Evolutionary conservation across 495 filamentous ascomycete species (phyloP).

Genomic region (Tuber melanosporum): DNA sequence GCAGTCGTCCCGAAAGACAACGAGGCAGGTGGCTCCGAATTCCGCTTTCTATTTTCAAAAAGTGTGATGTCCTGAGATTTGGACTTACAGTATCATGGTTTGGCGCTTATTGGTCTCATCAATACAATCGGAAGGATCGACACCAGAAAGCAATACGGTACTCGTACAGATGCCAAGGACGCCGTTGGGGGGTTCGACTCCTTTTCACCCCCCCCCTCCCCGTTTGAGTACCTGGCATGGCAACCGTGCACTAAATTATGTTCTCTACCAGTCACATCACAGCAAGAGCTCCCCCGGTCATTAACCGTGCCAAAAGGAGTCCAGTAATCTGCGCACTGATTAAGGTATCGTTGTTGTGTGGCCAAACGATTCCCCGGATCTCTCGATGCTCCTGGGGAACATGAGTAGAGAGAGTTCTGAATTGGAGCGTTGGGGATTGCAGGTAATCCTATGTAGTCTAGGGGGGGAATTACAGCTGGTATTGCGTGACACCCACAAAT

Average conservation of each 20-base stretch:
- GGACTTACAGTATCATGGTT: neutral
- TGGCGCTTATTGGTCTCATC: neutral
- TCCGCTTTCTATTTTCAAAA: neutral
- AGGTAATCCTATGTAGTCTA: neutral
- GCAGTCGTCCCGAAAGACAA: neutral
- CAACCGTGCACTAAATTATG: neutral
- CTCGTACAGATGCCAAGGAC: neutral
- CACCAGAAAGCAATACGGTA: neutral
- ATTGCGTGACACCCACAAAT: neutral
- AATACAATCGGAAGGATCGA: too few species aligned
- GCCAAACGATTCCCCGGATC: neutral
- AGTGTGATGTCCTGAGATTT: neutral
- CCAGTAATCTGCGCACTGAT: neutral
- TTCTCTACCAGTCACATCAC: neutral
- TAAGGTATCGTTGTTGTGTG: neutral
- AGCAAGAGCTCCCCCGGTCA: neutral
- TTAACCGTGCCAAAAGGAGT: neutral
- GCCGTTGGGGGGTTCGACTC: neutral
- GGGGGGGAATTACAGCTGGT: neutral
- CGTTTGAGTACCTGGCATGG: neutral
- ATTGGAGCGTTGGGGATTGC: neutral
- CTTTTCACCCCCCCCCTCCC: neutral
- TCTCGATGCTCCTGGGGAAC: neutral
- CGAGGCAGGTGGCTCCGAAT: neutral
- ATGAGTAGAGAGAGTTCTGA: neutral